Evolutionary conservation across 139 green algal species (phyloP).

Genomic region (Nannochloris sp.): DNA sequence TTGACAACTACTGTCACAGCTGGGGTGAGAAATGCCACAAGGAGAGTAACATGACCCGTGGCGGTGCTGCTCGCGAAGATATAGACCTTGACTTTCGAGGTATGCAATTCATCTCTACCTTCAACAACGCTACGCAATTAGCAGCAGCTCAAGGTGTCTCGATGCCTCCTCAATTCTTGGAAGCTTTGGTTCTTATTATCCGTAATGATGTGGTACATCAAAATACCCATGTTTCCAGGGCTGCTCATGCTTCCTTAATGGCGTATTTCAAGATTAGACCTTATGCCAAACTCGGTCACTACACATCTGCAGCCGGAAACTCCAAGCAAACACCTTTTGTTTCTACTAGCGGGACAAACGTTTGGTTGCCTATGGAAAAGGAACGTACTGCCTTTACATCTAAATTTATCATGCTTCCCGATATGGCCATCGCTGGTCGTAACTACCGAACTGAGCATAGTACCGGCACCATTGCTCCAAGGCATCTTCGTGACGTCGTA

Average conservation of each 20-base stretch:
- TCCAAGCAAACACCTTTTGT: neutral
- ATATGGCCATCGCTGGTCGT: slow-evolving; percentile 1
- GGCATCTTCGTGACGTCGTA: neutral
- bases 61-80: neutral
- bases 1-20: neutral
- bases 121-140: slow-evolving; percentile 8
- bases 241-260: neutral
- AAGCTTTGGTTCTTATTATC: slow-evolving; percentile 16
- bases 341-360: neutral
- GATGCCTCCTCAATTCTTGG: slow-evolving; percentile 4
- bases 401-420: slow-evolving; percentile 13
- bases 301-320: too few species aligned
- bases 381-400: slow-evolving; percentile 1
- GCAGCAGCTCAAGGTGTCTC: neutral
- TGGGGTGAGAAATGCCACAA: neutral
- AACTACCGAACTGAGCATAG: neutral
- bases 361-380: neutral
- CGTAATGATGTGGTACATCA: slow-evolving; percentile 20
- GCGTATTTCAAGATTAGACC: neutral
- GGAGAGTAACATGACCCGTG: neutral
- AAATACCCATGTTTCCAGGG: neutral
- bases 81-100: neutral
- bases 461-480: neutral
- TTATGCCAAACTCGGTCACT: neutral
- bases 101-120: neutral